These are phyloP conservation scores for Irpex rosettiformis DNA, from an alignment of 1,284 basidiomycete genomes.

Conservation along the genomic window DNA sequence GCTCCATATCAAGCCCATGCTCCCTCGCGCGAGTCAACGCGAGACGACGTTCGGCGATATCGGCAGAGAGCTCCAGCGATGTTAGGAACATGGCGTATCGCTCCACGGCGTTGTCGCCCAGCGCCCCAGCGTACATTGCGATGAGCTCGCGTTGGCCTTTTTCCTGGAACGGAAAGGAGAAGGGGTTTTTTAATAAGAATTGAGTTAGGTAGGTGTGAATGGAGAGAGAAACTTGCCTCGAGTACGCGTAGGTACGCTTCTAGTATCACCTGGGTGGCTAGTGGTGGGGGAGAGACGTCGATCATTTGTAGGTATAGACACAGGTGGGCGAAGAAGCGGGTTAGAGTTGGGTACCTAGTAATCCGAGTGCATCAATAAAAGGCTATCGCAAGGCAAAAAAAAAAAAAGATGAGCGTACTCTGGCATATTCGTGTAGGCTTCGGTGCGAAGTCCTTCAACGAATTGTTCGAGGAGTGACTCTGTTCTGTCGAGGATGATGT, in stretches of 20 bases:
- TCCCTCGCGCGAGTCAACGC: slow-evolving; percentile 79
- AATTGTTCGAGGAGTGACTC: slow-evolving; percentile 72
- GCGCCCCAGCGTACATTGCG: slow-evolving; percentile 88
- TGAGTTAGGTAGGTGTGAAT: not conserved
- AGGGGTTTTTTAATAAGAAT: not conserved
- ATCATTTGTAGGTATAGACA: slow-evolving; percentile 88
- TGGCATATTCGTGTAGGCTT: slow-evolving; percentile 45
- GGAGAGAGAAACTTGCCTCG: slow-evolving; percentile 44
- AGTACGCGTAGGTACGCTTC: slow-evolving; percentile 89
- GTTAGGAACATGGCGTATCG: slow-evolving; percentile 92
- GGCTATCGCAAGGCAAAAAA: not conserved
- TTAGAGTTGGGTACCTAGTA: slow-evolving; percentile 61
- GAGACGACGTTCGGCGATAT: slow-evolving; percentile 63
- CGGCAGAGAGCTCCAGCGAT: slow-evolving; percentile 71
- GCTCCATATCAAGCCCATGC: slow-evolving; percentile 79
- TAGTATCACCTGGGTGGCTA: slow-evolving; percentile 79
- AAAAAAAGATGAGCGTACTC: slow-evolving; percentile 50
- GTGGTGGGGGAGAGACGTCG: slow-evolving; percentile 66
- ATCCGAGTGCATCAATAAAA: not conserved
- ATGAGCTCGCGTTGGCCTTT: slow-evolving; percentile 86
- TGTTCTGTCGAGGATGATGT: slow-evolving; percentile 79
- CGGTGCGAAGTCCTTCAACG: slow-evolving; percentile 53
- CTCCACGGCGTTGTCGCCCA: slow-evolving; percentile 90
- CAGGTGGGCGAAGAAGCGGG: slow-evolving; percentile 94
- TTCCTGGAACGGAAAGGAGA: slow-evolving; percentile 34